These are phyloP conservation scores for Salvia hispanica DNA, from an alignment of 257 asterid species.

Conservation along the genomic window DNA sequence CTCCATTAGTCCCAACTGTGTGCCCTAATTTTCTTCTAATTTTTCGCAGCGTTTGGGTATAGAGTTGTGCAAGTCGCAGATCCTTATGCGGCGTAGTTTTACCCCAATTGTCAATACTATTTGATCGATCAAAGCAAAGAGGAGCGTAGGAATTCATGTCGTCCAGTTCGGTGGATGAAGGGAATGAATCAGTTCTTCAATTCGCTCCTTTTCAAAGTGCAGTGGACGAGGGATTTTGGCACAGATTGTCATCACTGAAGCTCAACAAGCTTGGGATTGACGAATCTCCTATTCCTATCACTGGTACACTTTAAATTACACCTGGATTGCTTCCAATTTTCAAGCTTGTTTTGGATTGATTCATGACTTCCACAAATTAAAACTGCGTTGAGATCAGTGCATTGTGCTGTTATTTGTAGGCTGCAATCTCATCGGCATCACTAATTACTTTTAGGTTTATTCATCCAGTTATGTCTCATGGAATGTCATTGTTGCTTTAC, in stretches of 20 bases:
- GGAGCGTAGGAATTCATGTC: conserved; percentile 14
- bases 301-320: conserved; percentile 50
- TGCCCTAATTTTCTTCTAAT: conserved; percentile 32
- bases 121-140: conserved; percentile 15
- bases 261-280: conserved; percentile 92
- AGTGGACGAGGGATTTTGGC: conserved; percentile 96
- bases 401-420: background rate
- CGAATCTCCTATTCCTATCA: conserved; percentile 82
- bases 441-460: background rate
- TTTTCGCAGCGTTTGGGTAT: background rate
- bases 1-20: conserved; percentile 14
- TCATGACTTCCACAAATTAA: background rate
- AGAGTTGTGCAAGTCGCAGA: background rate
- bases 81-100: background rate
- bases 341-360: conserved; percentile 1
- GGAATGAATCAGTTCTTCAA: conserved; percentile 47
- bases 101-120: background rate
- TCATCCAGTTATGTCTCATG: background rate
- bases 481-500: conserved; percentile 8
- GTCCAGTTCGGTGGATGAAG: conserved; percentile 41
- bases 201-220: conserved; percentile 78
- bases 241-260: conserved; percentile 79
- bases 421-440: background rate
- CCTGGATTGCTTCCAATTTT: background rate
- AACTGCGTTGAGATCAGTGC: background rate